These are phyloP conservation scores for Plasmodium fragile DNA, from an alignment of 169 alveolate genomes.

Conservation along the genomic window DNA sequence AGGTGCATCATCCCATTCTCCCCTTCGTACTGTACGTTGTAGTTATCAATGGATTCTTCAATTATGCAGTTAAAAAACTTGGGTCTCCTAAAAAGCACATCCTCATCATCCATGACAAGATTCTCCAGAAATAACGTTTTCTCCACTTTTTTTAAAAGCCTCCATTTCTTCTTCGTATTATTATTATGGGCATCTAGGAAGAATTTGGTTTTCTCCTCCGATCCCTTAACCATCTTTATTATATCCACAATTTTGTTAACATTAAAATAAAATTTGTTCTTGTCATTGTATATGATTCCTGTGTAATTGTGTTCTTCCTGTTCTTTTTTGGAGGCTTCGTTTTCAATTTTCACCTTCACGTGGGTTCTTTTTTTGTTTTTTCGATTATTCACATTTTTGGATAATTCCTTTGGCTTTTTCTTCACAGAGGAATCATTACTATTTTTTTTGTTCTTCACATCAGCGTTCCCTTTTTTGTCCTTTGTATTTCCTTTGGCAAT, in stretches of 20 bases:
- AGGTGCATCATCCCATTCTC: slow-evolving; percentile 25
- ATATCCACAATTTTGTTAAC: slow-evolving; percentile 29
- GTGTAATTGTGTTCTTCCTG: slow-evolving; percentile 34
- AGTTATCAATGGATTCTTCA: slow-evolving; percentile 33
- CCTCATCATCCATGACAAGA: slow-evolving; percentile 54
- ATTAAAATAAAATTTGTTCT: slow-evolving; percentile 45
- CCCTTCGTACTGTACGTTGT: slow-evolving; percentile 28
- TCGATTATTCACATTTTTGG: neutral
- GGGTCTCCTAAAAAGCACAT: slow-evolving; percentile 56
- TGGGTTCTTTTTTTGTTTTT: slow-evolving; percentile 3
- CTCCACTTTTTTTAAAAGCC: slow-evolving; percentile 43
- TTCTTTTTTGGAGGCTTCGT: neutral
- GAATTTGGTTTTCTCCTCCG: slow-evolving; percentile 39
- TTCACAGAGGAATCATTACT: neutral
- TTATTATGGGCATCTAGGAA: slow-evolving; percentile 45
- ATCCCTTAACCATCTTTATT: slow-evolving; percentile 40
- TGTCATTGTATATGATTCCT: slow-evolving; percentile 54
- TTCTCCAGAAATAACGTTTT: slow-evolving; percentile 49
- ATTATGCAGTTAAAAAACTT: slow-evolving; percentile 70
- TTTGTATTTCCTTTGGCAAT: neutral
- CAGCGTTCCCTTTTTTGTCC: neutral
- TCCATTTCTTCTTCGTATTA: slow-evolving; percentile 60
- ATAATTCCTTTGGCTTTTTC: neutral
- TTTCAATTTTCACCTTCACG: neutral
- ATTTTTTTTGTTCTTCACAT: neutral